Evolutionary conservation across 768 basidiomycete species (phyloP), one percentile per base, ranked within the genome.

Genomic region (Floccularia luteovirens): DNA sequence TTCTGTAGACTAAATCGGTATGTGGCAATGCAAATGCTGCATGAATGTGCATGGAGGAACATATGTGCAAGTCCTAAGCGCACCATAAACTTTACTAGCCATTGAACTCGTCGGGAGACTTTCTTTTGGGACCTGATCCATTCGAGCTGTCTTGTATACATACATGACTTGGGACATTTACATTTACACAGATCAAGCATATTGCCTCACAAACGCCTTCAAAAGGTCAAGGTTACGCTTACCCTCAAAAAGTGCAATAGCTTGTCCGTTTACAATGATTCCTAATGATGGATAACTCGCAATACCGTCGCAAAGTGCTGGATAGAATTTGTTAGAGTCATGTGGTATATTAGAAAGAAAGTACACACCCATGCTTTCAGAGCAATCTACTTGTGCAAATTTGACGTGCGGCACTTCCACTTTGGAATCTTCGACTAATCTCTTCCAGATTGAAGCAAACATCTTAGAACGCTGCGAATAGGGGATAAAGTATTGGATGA

Each of bases 401-500:
- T 73, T 71, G 5, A 93, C 70, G 5, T 65, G 57, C 0, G 61
- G 75, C 11, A 59, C 59, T 59, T 68, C 72, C 44, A 51, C 64
- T 60, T 69, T 63, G 21, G 67, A 67, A 24, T 77, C 66, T 12
- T 63, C 58, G 4, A 75, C 77, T 5, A 94, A 65, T 35, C 77
- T 61, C 31, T 78, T 66, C 90, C 92, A 96, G 20, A 81, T 90
- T 0, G 91, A 83, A 6, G 77, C 79, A 49, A 96, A 94, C 0
- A 63, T 56, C 23, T 70, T 67, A 59, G 90, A 96, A 53, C 94
- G 91, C 3, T 58, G 54, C 50, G 92, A 96, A 52, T 80, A 82
- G 0, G 92, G 92, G 1, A 87, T 91, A 56, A 78, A 96, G 58
- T 87, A 82, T 50, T 94, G 90, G 36, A 94, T 66, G 43, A 93